Conservation (phyloP, 1,139 yeast genomes). For the Candida sanyaensis region DNA sequence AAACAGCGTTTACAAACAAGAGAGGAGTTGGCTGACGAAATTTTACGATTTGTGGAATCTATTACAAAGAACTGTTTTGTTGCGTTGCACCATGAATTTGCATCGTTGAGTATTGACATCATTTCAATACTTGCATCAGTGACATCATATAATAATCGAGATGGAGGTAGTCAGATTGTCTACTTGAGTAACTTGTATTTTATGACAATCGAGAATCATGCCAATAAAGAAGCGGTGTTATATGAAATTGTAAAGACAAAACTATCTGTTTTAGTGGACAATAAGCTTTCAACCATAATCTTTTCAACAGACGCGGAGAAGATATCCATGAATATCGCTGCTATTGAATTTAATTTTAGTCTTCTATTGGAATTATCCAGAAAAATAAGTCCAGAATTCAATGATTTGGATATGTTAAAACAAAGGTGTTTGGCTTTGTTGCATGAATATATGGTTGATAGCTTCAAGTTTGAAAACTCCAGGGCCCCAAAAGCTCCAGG, state of each 20-base stretch:
- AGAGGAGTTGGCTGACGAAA: conserved; percentile 21
- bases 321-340: conserved; percentile 25
- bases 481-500: conserved; percentile 1
- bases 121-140: conserved; percentile 23
- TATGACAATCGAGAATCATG: background rate
- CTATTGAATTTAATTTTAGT: conserved; percentile 34
- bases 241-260: conserved; percentile 20
- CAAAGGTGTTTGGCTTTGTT: conserved; percentile 17
- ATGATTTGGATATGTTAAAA: conserved; percentile 13
- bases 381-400: conserved; percentile 7
- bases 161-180: conserved; percentile 7
- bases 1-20: conserved; percentile 25
- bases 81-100: conserved; percentile 33
- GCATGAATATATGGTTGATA: conserved; percentile 19
- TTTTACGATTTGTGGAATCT: conserved; percentile 24
- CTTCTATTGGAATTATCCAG: conserved; percentile 21
- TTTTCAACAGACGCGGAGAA: conserved; percentile 37
- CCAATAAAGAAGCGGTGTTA: conserved; percentile 11
- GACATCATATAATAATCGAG: conserved; percentile 14
- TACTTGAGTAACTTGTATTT: conserved; percentile 2
- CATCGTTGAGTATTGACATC: conserved; percentile 34
- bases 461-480: conserved; percentile 13
- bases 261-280: conserved; percentile 26
- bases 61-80: conserved; percentile 31
- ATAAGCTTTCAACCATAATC: conserved; percentile 24